Evolutionary conservation across 768 basidiomycete species (phyloP), one percentile per base, ranked within the genome.

Genomic region (Lactifluus pinguis): DNA sequence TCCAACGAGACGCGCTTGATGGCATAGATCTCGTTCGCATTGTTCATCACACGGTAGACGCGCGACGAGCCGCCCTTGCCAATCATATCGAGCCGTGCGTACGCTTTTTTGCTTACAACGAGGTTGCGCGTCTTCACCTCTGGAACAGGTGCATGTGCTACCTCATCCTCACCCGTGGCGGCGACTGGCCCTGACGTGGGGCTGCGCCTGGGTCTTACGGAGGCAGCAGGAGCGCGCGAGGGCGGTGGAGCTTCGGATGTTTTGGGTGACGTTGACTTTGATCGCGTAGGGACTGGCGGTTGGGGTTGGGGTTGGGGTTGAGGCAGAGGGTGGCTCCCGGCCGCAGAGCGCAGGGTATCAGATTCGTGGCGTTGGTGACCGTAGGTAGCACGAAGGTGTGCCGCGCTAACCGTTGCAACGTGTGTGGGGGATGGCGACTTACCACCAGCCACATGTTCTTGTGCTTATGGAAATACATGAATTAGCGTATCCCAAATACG

Each of bases 31-130:
- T 89, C 86, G 66, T 82, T 89, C 49, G 80, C 76, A 44, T 80
- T 76, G 69, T 83, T 89, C 70, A 98, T 79, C 8, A 97, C 94
- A 25, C 92, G 87, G 72, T 86, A 99, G 44, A 99, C 95, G 51
- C 90, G 87, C n/a, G 94, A 97, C 9, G 93, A 88, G 0, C 95
- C 95, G 47, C 95, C 95, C 68, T 87, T 91, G 44, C 95, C 95
- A 57, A 98, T 85, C 74, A 91, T 78, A 69, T 93, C 91, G 2
- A 98, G 79, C 2, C 92, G 85, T 32, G 86, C 86, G 64, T 98
- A 98, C 0, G 80, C 72, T 67, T 84, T 87, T 71, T 85, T 89
- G 76, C 95, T 95, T 34, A 68, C 66, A 4, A 62, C 49, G 48
- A 66, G 57, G 47, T 64, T 64, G 38, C 65, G 65, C 19, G 63